A percentile compares a stretch with the other conserved stretches of the same genome.
Conservation (phyloP, 208 protist genomes). For the Angomonas desouzai region DNA sequence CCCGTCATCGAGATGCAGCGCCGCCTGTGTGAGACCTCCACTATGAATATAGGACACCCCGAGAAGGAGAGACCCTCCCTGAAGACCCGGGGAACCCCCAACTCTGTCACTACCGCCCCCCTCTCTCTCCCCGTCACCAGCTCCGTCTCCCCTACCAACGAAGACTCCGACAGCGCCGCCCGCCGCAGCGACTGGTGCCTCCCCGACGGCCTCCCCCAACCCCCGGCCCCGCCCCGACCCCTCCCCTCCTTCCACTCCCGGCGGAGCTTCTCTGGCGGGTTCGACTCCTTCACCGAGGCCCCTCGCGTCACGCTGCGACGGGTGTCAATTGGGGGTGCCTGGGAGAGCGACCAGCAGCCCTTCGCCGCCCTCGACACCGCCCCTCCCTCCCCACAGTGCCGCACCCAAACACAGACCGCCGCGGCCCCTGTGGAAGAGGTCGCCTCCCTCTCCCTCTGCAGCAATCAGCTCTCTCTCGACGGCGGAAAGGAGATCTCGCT, state of each 20-base stretch:
- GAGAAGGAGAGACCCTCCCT: too few relatives aligned
- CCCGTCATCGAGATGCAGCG: neutral
- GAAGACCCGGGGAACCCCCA: too few relatives aligned
- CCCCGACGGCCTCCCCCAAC: too few relatives aligned
- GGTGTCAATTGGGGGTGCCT: too few relatives aligned
- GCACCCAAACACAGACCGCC: neutral
- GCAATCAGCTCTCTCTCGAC: neutral
- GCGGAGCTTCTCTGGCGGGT: neutral
- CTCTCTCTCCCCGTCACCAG: neutral
- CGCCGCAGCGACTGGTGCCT: neutral
- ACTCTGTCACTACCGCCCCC: too few relatives aligned
- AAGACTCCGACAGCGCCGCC: neutral
- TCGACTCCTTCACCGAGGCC: neutral
- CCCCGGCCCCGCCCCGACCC: neutral
- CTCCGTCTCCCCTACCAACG: neutral
- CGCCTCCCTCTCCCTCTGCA: too few relatives aligned
- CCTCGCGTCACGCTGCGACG: neutral
- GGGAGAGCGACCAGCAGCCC: too few relatives aligned
- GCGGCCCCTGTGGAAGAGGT: too few relatives aligned
- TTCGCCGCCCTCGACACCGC: neutral
- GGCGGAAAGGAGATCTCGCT: neutral
- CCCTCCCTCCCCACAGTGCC: neutral
- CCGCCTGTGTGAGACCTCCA: slow-evolving; percentile 1
- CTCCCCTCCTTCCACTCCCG: neutral
- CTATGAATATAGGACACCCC: too few relatives aligned